A percentile compares a stretch with the other conserved stretches of the same genome.
These are phyloP conservation scores for Esteya vermicola DNA, from an alignment of 2,329 filamentous ascomycete species.

Conservation along the genomic window DNA sequence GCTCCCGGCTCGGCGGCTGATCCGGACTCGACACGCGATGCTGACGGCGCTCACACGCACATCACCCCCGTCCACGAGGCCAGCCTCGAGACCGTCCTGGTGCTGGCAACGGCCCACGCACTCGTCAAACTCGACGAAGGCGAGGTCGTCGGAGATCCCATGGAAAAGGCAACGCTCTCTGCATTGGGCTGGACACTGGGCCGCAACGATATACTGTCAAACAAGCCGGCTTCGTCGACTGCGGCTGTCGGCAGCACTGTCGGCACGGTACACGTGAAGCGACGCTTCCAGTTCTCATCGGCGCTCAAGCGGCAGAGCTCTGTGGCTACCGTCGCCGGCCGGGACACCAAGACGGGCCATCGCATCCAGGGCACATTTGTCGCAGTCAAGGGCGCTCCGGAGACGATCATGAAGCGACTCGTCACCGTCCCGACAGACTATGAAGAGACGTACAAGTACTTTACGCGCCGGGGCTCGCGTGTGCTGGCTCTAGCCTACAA, in stretches of 20 bases:
- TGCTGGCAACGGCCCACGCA: conserved; percentile 88
- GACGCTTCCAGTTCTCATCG: conserved; percentile 96
- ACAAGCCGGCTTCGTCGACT: conserved; percentile 38
- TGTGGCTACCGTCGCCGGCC: conserved; percentile 65
- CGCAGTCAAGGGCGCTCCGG: conserved; percentile 90
- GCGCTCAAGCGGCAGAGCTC: conserved; percentile 92
- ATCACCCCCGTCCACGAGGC: conserved; percentile 58
- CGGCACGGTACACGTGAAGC: conserved; percentile 84
- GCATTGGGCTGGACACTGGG: conserved; percentile 91
- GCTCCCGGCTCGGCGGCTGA: conserved; percentile 22
- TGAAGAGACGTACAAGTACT: conserved; percentile 97
- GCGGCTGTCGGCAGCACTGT: conserved; percentile 34
- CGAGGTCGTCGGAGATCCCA: conserved; percentile 92
- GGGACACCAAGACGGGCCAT: conserved; percentile 57
- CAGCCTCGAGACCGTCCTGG: conserved; percentile 72
- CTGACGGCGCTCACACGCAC: conserved; percentile 70
- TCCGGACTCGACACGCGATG: conserved; percentile 49
- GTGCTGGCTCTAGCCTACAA: conserved; percentile 92
- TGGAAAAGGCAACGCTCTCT: conserved; percentile 90
- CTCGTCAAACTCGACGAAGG: conserved; percentile 94
- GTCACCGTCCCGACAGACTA: conserved; percentile 71
- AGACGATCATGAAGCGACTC: conserved; percentile 93
- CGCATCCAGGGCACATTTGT: conserved; percentile 79
- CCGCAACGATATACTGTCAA: conserved; percentile 69
- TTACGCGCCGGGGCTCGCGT: conserved; percentile 87